A percentile compares a stretch with the other conserved stretches of the same genome.
Conservation (phyloP, 2,329 filamentous ascomycete genomes). For the Aspergillus piperis region DNA sequence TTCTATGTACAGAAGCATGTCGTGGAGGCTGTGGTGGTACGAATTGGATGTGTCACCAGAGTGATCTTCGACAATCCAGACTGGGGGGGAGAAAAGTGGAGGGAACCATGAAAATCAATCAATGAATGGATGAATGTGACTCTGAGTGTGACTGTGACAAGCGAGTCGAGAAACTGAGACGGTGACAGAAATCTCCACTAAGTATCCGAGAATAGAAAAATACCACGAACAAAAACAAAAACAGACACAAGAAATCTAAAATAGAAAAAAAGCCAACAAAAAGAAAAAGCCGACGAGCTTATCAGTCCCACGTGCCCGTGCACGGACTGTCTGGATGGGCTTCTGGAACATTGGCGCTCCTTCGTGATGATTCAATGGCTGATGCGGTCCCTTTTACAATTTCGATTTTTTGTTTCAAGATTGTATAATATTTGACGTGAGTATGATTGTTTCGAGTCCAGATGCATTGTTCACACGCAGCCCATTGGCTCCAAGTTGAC, state of each 20-base stretch:
- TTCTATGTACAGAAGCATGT: background rate
- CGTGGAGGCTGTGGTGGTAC: background rate
- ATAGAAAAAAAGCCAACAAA: background rate
- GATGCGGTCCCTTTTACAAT: background rate
- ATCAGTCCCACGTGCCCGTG: conserved; percentile 8
- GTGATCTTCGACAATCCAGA: background rate
- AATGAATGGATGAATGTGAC: background rate
- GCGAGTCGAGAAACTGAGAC: no score
- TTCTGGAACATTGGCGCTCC: background rate
- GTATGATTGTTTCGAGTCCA: no score
- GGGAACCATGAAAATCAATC: no score
- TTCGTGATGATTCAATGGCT: background rate
- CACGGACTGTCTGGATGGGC: background rate
- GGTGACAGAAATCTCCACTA: background rate
- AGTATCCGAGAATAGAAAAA: background rate
- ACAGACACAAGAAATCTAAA: background rate
- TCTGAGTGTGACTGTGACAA: background rate
- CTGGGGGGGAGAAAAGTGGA: no score
- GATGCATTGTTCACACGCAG: no score
- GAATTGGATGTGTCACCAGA: background rate
- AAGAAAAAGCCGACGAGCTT: background rate
- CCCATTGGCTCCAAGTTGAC: no score
- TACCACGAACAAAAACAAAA: background rate
- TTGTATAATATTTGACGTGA: background rate
- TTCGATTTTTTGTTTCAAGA: no score